Evolutionary conservation across 2,329 filamentous ascomycete genomes (phyloP), one percentile per base, ranked within the genome.

Genomic region (Sporothrix schenckii): DNA sequence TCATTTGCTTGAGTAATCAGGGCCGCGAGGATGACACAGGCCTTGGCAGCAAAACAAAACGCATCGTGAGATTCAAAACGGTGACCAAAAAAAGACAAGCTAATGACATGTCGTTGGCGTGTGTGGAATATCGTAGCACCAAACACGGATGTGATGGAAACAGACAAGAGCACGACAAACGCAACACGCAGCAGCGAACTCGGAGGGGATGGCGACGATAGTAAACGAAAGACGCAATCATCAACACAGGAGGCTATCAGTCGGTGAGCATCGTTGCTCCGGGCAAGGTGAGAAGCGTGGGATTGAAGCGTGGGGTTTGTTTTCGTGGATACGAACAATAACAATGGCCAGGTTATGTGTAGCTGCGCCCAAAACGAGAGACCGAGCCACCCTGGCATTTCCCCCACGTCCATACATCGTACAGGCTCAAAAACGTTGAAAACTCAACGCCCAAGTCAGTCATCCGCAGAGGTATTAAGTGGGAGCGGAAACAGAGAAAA

Each of bases 61-160:
- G 27, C 24, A 60, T 69, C 44, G 52, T 58, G 52, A 39, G 27
- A 24, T 34, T 9, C 21, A 47, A 66, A 69, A 69, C 68, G 68
- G 68, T 69, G 68, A 21, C 58, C 34, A 21, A 69, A 66, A 49
- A 11, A 41, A 39, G 68, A 63, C n/a, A 47, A 21, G 58, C 11
- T 3, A 34, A 5, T 34, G 34, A 34, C 4, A 34, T 34, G 34
- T 9, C 9, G 34, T 3, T 30, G 27, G 27, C 27, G 10, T 30
- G 34, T 44, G 56, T 39, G 6, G 53, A 30, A 30, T 47, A 21
- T 9, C 56, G 24, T 67, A 67, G 65, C 52, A 30, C 39, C 49
- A 67, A 67, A 53, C 49, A 41, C 11, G 41, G 14, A 6, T 9
- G 56, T 41, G 30, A 47, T 5, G 21, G 10, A 27, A 11, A 21